Conservation (phyloP, 768 basidiomycete genomes). For the Leccinum truebloodii region DNA sequence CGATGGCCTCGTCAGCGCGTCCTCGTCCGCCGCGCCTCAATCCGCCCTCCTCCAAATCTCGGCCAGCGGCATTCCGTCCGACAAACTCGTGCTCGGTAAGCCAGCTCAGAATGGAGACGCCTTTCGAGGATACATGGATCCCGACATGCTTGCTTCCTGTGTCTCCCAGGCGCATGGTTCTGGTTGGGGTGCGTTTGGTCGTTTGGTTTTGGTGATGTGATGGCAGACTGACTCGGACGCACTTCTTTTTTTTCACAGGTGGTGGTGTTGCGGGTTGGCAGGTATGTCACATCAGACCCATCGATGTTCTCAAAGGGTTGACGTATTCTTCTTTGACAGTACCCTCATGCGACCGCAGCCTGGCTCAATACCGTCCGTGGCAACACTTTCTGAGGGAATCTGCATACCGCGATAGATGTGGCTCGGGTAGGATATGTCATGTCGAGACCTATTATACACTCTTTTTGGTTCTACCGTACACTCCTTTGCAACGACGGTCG, state of each 20-base stretch:
- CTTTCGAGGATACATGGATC: constrained; percentile 44
- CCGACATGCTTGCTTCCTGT: constrained; percentile 57
- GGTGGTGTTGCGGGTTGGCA: constrained; percentile 43
- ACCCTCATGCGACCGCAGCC: constrained; percentile 36
- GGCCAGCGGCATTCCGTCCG: constrained; percentile 54
- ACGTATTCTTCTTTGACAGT: constrained; percentile 20
- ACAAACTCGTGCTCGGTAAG: constrained; percentile 78
- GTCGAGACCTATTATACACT: too few species aligned
- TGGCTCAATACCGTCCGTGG: constrained; percentile 35
- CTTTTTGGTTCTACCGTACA: too few species aligned
- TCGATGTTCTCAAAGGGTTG: not conserved
- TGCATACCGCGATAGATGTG: too few species aligned
- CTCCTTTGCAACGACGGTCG: too few species aligned
- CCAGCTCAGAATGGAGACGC: constrained; percentile 39
- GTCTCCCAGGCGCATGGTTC: constrained; percentile 47
- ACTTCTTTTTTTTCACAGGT: constrained; percentile 13
- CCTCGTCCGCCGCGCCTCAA: constrained; percentile 41
- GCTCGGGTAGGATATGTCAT: too few species aligned
- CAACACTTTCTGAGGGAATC: not conserved
- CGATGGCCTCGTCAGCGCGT: constrained; percentile 37
- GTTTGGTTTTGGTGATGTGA: not conserved
- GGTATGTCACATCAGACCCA: constrained; percentile 4
- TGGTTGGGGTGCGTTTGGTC: constrained; percentile 17
- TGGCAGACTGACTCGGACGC: too few species aligned
- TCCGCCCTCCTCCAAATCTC: constrained; percentile 49